phyloP scores from a whole-genome alignment of 139 green algal genomes.

The Asterochloris erici region DNA sequence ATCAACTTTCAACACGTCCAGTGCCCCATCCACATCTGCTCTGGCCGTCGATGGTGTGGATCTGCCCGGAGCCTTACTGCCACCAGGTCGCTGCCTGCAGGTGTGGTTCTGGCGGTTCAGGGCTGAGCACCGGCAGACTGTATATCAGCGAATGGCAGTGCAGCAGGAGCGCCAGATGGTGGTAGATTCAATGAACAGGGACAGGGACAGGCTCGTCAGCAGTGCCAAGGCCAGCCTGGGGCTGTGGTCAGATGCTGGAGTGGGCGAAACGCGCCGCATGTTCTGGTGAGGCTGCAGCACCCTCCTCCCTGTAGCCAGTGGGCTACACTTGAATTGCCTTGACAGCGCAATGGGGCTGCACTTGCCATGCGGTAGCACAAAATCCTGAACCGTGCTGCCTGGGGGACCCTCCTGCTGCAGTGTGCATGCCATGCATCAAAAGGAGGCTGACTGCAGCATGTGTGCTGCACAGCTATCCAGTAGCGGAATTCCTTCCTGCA shows the following conservation, averaged over 20 bases:
- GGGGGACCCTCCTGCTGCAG: too few relatives aligned
- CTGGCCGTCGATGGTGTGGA: neutral
- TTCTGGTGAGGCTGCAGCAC: constrained; percentile 28
- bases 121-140: constrained; percentile 13
- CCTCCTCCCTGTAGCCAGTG: neutral
- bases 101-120: constrained; percentile 56
- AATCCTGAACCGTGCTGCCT: too few relatives aligned
- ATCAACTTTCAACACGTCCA: neutral
- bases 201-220: constrained; percentile 15
- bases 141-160: neutral
- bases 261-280: constrained; percentile 36
- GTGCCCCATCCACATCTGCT: neutral
- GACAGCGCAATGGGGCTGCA: neutral
- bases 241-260: constrained; percentile 46
- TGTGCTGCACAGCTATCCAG: neutral
- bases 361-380: too few relatives aligned
- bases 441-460: too few relatives aligned
- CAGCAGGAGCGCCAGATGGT: constrained; percentile 20
- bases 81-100: neutral
- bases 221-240: constrained; percentile 46
- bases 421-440: too few relatives aligned
- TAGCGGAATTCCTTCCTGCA: neutral
- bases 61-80: neutral
- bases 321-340: neutral
- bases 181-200: constrained; percentile 1